Evolutionary conservation across 768 basidiomycete species (phyloP), one percentile per base, ranked within the genome.

Genomic region (Rhodotorula sphaerocarpa): DNA sequence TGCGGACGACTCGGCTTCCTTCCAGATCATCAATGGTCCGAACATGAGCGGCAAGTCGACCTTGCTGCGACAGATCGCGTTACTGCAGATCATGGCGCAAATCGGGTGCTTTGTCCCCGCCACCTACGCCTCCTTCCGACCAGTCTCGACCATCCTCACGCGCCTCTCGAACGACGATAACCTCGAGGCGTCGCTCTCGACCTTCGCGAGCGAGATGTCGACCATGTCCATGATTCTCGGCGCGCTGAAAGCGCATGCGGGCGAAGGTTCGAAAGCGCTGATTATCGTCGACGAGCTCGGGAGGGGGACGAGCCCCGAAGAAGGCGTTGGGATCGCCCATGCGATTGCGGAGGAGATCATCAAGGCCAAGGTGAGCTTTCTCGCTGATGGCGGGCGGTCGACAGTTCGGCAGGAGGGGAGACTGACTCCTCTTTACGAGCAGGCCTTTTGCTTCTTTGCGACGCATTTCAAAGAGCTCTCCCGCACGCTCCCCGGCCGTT

Each of bases 131-230:
- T 90, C 86, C 71, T 90, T 97, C 74, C 80, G 84, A 33, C 79
- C 90, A 4, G 86, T 92, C 63, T 89, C 93, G 65, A 81, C 85
- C 0, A 79, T 97, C 7, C 80, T 97, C 30, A 86, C 85, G 1
- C 83, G 93, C 3, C 78, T 99, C 23, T 93, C 90, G 1, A 96
- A 97, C 70, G 91, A 97, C 67, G 91, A 96, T 71, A 86, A 90
- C 69, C 81, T 91, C 72, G 90, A 93, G 75, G 86, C 84, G 72
- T 87, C 81, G 47, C 75, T 97, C 30, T 95, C 91, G 68, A 96
- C 95, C 0, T 99, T 99, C 76, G 90, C 90, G 2, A 85, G 83
- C 66, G 93, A 99, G 76, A 96, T 99, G 89, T 83, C 86, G 2
- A 84, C 87, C 4, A 85, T 85, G 30, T 50, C 47, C 44, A 61